These are phyloP conservation scores for Claviceps sp. DNA, from an alignment of 2,329 filamentous ascomycete species.

Conservation along the genomic window DNA sequence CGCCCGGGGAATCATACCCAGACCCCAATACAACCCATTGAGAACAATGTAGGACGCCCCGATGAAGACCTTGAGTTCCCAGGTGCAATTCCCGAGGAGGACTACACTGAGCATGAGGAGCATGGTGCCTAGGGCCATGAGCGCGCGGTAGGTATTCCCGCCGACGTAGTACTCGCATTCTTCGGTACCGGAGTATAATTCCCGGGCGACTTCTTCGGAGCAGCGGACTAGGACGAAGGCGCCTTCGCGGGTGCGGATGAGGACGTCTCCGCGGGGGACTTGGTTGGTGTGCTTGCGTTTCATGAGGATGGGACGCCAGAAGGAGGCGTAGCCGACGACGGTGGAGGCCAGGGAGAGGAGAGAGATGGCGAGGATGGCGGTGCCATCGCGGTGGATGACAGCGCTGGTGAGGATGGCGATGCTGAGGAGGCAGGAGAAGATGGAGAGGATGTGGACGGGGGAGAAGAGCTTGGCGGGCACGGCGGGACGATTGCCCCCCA, in stretches of 20 bases:
- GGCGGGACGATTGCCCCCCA: slow-evolving; percentile 25
- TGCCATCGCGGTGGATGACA: slow-evolving; percentile 22
- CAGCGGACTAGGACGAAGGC: slow-evolving; percentile 45
- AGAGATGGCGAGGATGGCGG: slow-evolving; percentile 29
- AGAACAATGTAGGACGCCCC: slow-evolving; percentile 43
- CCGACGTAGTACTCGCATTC: slow-evolving; percentile 42
- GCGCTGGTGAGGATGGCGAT: slow-evolving; percentile 32
- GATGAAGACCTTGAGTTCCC: slow-evolving; percentile 45
- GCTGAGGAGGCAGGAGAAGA: slow-evolving; percentile 36
- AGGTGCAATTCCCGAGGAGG: slow-evolving; percentile 47
- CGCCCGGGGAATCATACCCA: slow-evolving; percentile 33
- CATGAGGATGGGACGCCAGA: slow-evolving; percentile 43
- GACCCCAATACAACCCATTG: slow-evolving; percentile 46
- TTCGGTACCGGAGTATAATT: slow-evolving; percentile 48
- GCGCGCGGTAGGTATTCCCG: slow-evolving; percentile 31
- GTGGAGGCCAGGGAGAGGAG: slow-evolving; percentile 39
- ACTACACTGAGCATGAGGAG: slow-evolving; percentile 49
- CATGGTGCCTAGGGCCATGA: slow-evolving; percentile 45
- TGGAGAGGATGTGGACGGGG: slow-evolving; percentile 38
- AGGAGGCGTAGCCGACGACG: slow-evolving; percentile 42
- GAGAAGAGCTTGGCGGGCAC: slow-evolving; percentile 36
- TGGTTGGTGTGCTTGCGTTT: slow-evolving; percentile 32
- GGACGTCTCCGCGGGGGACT: slow-evolving; percentile 43
- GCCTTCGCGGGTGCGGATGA: slow-evolving; percentile 46
- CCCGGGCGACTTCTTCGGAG: slow-evolving; percentile 46